Evolutionary conservation across 2,329 filamentous ascomycete species (phyloP).

Genomic region (Trichoderma brevicompactum): DNA sequence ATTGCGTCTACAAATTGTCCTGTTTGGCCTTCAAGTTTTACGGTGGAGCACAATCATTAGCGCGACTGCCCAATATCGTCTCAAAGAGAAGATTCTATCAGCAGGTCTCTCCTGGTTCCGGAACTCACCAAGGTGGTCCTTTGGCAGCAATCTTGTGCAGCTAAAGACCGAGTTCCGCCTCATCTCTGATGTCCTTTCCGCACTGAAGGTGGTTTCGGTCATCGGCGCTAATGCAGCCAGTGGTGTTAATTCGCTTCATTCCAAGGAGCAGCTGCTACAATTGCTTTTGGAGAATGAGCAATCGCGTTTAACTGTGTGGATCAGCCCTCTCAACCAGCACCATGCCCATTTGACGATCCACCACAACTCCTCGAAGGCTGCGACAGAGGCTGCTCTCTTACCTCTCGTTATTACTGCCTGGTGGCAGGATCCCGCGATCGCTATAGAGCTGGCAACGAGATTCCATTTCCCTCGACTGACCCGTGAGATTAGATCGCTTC

Average conservation of each 20-base stretch:
- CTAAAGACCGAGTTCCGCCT: conserved; percentile 89
- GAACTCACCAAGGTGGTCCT: conserved; percentile 85
- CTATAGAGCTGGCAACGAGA: conserved; percentile 79
- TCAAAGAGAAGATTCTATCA: conserved; percentile 88
- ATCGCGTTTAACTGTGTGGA: conserved; percentile 83
- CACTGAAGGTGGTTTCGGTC: conserved; percentile 66
- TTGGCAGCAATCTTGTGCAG: conserved; percentile 90
- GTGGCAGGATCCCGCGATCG: conserved; percentile 81
- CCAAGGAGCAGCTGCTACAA: conserved; percentile 83
- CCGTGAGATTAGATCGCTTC: conserved; percentile 75
- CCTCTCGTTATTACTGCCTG: conserved; percentile 81
- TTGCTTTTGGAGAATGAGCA: conserved; percentile 84
- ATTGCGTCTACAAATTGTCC: conserved; percentile 83
- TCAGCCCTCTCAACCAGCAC: conserved; percentile 73
- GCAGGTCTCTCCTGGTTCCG: conserved; percentile 89
- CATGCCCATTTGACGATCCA: conserved; percentile 45
- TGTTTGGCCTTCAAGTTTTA: conserved; percentile 81
- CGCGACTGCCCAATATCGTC: conserved; percentile 70
- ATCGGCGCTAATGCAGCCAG: conserved; percentile 59
- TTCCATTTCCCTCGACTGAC: conserved; percentile 77
- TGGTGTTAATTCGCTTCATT: conserved; percentile 67
- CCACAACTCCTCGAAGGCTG: conserved; percentile 48
- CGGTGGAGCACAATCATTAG: conserved; percentile 70
- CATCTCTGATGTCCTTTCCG: conserved; percentile 72
- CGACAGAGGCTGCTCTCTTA: conserved; percentile 54